Base-by-base conservation (phyloP, 305 asterid genomes). In the Fraxinus ornus region DNA sequence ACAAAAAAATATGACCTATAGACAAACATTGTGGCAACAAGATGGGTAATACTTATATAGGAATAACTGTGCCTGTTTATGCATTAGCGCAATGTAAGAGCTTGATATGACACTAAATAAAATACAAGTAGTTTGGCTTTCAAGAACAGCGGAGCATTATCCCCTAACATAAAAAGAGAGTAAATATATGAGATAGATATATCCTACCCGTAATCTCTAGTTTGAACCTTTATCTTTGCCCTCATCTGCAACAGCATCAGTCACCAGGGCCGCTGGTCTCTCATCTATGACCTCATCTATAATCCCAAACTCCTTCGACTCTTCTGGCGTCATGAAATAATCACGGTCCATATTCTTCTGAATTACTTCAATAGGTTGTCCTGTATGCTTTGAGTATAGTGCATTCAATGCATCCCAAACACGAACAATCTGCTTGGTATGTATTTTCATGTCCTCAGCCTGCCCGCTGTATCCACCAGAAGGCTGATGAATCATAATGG, bases 391-490 rank as follows among this genome's bases (percentile, higher is more conserved):
- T 19, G 88, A 35, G 81, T 93, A 91, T 37, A 95, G 92, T 47
- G 81, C 92, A 85, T 95, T 95, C 82, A 95, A 83, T 1, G 91
- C 76, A 70, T 95, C 99, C 97, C 96, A 93, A 80, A 93, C 87
- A 85, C 97, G 98, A 86, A 92, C 82, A 75, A 95, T 95, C 87
- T 94, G 94, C 88, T 88, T 92, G 39, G 99, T 92, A 87, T 95
- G 97, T 73, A 94, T 95, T 66, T 90, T 90, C 85, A 94, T 92
- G 88, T 93, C 98, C 88, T 92, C 91, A 68, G 99, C 97, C 85
- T 94, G 98, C 36, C 99, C 99, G 81, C 93, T 94, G 82, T 90
- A 91, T 55, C 99, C 99, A 84, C 98, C 97, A 79, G 98, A 94
- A 84, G 98, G 98, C 87, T 94, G 99, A 88, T 94, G 98, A 85